A percentile compares a stretch with the other conserved stretches of the same genome.
Conservation (phyloP, 2,329 filamentous ascomycete genomes). For the Sporothrix pallida region DNA sequence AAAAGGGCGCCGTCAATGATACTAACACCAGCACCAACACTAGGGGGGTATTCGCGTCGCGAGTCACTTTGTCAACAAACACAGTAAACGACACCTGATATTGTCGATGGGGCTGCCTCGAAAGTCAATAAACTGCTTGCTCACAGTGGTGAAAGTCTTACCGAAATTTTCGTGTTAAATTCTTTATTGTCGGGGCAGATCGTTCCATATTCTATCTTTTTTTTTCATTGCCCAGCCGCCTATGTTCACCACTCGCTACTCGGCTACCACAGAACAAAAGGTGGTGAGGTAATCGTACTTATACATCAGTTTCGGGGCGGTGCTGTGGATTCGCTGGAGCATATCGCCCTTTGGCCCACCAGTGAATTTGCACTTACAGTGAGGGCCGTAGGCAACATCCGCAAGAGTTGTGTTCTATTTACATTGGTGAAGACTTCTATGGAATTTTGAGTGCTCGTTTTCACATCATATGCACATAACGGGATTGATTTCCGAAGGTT, state of each 20-base stretch:
- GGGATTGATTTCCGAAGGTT: background rate
- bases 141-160: no score
- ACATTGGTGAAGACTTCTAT: background rate
- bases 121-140: no score
- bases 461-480: background rate
- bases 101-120: no score
- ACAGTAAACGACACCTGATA: no score
- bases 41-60: no score
- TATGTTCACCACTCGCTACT: background rate
- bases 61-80: no score
- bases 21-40: no score
- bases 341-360: background rate
- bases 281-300: slow-evolving; percentile 9
- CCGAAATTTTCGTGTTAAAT: no score
- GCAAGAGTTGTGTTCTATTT: background rate
- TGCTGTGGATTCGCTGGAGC: background rate
- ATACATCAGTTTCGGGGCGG: background rate
- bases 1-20: no score
- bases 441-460: background rate
- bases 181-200: no score
- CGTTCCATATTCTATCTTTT: background rate
- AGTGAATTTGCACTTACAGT: no score
- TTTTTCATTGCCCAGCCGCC: background rate
- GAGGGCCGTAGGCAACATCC: no score
- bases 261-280: background rate